Conservation (phyloP, 208 protist genomes). For the Crithidia acanthocephali region DNA sequence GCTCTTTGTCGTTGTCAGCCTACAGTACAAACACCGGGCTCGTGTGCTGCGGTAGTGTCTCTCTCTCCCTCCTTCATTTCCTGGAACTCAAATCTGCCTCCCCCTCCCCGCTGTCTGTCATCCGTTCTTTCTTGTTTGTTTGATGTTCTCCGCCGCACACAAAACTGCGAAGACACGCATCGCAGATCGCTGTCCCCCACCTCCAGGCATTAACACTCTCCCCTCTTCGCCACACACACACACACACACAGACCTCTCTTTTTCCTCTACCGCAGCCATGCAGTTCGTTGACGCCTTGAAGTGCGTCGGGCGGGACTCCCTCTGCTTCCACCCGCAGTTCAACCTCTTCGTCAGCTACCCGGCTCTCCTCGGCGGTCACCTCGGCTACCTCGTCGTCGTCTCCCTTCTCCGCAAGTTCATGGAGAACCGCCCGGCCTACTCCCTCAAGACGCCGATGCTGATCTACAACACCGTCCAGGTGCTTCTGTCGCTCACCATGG, state of each 20-base stretch:
- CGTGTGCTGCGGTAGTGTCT: too few relatives aligned
- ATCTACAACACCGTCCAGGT: slow-evolving; percentile 90
- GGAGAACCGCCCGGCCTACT: slow-evolving; percentile 44
- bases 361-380: slow-evolving; percentile 54
- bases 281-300: slow-evolving; percentile 9
- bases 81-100: too few relatives aligned
- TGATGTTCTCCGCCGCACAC: neutral
- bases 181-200: neutral
- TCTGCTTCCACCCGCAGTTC: slow-evolving; percentile 74
- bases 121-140: neutral
- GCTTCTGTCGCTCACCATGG: slow-evolving; percentile 77
- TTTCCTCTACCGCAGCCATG: slow-evolving; percentile 4
- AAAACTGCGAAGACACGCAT: neutral
- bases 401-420: slow-evolving; percentile 58
- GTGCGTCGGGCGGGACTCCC: slow-evolving; percentile 55
- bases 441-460: slow-evolving; percentile 67
- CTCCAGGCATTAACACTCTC: too few relatives aligned
- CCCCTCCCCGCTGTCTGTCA: too few relatives aligned
- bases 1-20: too few relatives aligned
- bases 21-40: too few relatives aligned
- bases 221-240: neutral
- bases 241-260: neutral
- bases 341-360: slow-evolving; percentile 65
- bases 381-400: slow-evolving; percentile 70
- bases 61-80: too few relatives aligned